Evolutionary conservation across 2,329 filamentous ascomycete genomes (phyloP).

Genomic region (Hirsutella thompsonii): DNA sequence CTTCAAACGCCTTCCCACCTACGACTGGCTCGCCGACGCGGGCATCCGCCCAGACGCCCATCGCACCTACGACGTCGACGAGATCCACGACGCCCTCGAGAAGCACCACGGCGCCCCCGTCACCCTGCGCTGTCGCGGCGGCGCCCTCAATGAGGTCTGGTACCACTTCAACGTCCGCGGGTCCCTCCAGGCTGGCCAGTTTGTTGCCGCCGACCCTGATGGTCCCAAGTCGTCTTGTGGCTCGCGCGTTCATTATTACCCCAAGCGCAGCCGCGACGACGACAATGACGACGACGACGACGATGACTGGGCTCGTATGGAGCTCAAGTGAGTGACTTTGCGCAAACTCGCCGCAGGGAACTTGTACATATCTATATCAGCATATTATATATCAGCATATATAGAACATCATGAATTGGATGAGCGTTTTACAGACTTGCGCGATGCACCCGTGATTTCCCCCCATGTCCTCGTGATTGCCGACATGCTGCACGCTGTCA

Average conservation of each 20-base stretch:
- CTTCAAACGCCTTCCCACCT: conserved; percentile 57
- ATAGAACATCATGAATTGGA: too few relatives aligned
- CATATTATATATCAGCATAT: too few relatives aligned
- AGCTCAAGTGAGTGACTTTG: too few relatives aligned
- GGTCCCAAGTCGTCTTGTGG: conserved; percentile 51
- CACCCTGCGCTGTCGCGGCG: conserved; percentile 41
- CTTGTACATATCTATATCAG: too few relatives aligned
- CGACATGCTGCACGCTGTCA: too few relatives aligned
- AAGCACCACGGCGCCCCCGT: conserved; percentile 38
- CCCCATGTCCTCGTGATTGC: too few relatives aligned
- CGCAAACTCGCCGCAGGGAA: too few relatives aligned
- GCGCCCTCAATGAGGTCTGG: conserved; percentile 40
- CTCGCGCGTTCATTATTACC: conserved; percentile 48
- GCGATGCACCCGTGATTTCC: too few relatives aligned
- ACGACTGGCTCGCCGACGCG: conserved; percentile 45
- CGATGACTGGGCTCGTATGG: too few relatives aligned
- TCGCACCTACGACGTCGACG: conserved; percentile 43
- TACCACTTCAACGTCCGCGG: conserved; percentile 50
- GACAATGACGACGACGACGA: too few relatives aligned
- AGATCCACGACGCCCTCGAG: conserved; percentile 45
- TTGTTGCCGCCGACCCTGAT: conserved; percentile 40
- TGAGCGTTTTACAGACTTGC: too few relatives aligned
- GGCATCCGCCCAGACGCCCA: conserved; percentile 41
- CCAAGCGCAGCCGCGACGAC: conserved; percentile 3
- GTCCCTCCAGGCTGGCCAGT: conserved; percentile 45